Evolutionary conservation across 345 rosid species (phyloP).

Genomic region (Gossypium thurberi): DNA sequence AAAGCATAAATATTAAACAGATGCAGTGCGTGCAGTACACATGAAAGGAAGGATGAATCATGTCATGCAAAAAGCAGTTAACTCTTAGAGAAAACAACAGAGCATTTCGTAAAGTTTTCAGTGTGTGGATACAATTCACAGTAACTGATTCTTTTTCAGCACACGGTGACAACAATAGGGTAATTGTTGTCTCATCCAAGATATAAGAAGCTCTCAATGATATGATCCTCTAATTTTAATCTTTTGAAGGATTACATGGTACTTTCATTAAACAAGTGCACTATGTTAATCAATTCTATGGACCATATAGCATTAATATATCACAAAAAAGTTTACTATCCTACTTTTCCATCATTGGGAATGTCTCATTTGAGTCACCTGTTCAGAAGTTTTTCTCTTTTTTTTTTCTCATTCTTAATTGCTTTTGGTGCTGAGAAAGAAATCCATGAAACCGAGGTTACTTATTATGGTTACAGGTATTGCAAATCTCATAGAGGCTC

Average conservation of each 20-base stretch:
- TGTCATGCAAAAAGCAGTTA: background rate
- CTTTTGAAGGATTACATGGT: background rate
- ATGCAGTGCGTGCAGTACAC: background rate
- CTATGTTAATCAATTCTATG: background rate
- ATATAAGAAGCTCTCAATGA: background rate
- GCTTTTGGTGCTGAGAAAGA: background rate
- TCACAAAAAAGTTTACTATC: background rate
- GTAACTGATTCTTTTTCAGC: background rate
- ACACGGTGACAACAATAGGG: background rate
- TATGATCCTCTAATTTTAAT: background rate
- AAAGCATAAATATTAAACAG: background rate
- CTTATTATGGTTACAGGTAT: background rate
- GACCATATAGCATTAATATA: background rate
- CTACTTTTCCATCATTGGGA: background rate
- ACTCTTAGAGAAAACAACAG: slow-evolving; percentile 1
- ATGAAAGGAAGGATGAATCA: background rate
- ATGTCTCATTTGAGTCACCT: background rate
- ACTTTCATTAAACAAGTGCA: slow-evolving; percentile 2
- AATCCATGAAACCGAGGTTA: background rate
- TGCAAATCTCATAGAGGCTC: background rate
- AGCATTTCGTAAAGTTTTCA: background rate
- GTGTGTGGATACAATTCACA: background rate
- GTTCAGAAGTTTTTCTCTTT: too few species aligned
- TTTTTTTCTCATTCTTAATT: background rate
- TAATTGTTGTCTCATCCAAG: background rate